phyloP scores from a whole-genome alignment of 176 grass and related monocot species.

The Calamus simplicifolius region DNA sequence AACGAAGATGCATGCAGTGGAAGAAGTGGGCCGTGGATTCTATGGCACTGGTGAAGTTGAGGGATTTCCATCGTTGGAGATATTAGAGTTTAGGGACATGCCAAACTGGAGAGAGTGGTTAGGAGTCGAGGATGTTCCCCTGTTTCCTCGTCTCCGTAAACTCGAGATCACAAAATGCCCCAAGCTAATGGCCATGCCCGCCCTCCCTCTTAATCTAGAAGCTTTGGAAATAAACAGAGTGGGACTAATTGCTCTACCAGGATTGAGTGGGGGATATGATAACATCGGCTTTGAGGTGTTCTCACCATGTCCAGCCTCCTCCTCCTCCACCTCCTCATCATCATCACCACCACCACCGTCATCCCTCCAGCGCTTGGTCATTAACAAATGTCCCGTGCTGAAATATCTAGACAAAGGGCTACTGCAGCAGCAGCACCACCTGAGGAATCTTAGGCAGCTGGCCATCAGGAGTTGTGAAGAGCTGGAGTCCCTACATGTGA shows the following conservation, averaged over 20 bases:
- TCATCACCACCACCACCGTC: slow-evolving; percentile 21
- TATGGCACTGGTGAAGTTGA: slow-evolving; percentile 8
- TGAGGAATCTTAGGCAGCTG: slow-evolving; percentile 21
- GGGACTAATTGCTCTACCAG: slow-evolving; percentile 24
- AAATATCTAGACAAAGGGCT: slow-evolving; percentile 23
- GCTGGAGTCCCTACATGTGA: slow-evolving; percentile 7
- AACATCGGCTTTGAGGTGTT: not conserved
- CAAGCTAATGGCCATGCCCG: slow-evolving; percentile 19
- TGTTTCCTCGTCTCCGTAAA: slow-evolving; percentile 28
- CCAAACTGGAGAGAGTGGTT: slow-evolving; percentile 34
- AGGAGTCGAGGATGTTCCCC: not conserved
- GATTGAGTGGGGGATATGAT: not conserved
- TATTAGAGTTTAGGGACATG: slow-evolving; percentile 3
- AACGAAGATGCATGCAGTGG: slow-evolving; percentile 23
- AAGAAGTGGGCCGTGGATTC: slow-evolving; percentile 5
- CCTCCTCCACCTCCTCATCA: too few relatives aligned
- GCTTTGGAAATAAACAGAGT: slow-evolving; percentile 12
- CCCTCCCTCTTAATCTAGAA: slow-evolving; percentile 19
- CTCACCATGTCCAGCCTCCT: too few relatives aligned
- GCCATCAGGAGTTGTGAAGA: slow-evolving; percentile 23
- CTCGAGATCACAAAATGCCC: slow-evolving; percentile 37
- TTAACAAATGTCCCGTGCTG: slow-evolving; percentile 19
- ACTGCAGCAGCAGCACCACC: slow-evolving; percentile 33
- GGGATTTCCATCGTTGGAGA: slow-evolving; percentile 36
- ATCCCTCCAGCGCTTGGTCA: slow-evolving; percentile 17